Conservation (phyloP, 352 stramenopile genomes). For the Globisporangium nagaii region DNA sequence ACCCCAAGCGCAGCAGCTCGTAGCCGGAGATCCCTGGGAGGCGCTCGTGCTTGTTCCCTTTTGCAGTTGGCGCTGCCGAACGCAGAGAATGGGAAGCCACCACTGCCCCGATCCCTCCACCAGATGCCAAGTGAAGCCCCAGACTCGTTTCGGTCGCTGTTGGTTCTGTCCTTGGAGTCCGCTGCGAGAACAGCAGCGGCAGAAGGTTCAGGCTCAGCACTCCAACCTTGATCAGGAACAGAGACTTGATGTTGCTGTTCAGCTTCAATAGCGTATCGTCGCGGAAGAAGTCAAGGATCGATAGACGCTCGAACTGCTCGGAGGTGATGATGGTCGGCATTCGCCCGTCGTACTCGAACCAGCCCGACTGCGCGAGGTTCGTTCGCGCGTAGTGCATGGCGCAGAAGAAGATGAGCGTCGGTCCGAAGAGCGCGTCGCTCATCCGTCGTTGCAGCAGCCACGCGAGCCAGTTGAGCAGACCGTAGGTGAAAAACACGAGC, state of each 20-base stretch:
- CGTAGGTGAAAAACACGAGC: constrained; percentile 18
- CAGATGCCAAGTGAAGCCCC: neutral
- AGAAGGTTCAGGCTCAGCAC: constrained; percentile 5
- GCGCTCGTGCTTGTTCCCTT: too few relatives aligned
- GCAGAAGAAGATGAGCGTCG: constrained; percentile 13
- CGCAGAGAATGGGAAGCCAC: neutral
- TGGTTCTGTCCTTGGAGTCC: too few relatives aligned
- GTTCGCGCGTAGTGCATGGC: constrained; percentile 5
- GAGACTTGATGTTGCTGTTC: constrained; percentile 5
- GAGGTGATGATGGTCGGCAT: neutral
- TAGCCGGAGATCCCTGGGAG: constrained; percentile 23
- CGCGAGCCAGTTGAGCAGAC: constrained; percentile 15
- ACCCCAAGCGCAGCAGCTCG: constrained; percentile 18
- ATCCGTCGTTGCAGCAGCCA: constrained; percentile 13
- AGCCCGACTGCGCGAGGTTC: neutral
- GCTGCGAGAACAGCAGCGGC: neutral
- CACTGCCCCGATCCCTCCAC: neutral
- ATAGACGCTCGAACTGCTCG: neutral
- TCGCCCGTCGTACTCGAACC: neutral
- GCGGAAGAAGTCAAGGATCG: neutral
- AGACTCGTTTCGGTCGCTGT: neutral
- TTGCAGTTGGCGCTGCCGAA: too few relatives aligned
- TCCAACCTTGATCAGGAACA: neutral
- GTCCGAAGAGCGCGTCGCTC: constrained; percentile 21
- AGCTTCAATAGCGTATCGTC: neutral